Evolutionary conservation across 768 basidiomycete species (phyloP), one percentile per base, ranked within the genome.

Genomic region (Tylopilus intermedius): DNA sequence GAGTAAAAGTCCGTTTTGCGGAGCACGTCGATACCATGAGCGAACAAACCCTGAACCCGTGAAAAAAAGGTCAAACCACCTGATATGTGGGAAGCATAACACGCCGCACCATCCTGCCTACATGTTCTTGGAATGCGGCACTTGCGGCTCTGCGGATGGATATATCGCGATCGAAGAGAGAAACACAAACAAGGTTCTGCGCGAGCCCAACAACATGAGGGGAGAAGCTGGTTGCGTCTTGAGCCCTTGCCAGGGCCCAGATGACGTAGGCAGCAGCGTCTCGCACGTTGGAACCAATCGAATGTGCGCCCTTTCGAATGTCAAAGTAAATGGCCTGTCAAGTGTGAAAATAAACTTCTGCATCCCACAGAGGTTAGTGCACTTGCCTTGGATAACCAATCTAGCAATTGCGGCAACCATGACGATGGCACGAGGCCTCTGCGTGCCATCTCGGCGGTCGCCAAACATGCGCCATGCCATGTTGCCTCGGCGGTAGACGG

Each of bases 91-190:
- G 21, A 49, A 51, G 22, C 40, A 53, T 44, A 39, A 46, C 30
- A 32, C 6, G 26, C 69, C 85, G 68, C 63, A 96, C 95, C 73
- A 88, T 87, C 65, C 96, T 76, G 11, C 96, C 96, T 37, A 97
- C 96, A 63, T 88, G 86, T 72, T 99, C 96, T 70, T 99, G 96
- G 67, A 91, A 98, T 11, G 94, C 91, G 15, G 96, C 96, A 68
- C 95, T 98, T 11, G 94, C 94, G 13, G 96, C 95, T 58, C 96
- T 75, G 24, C 96, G 80, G 50, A 99, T 93, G 56, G 92, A 90
- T 27, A 97, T 83, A 69, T 99, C 96, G 30, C 96, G 81, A 73
- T 99, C 96, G 65, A 83, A 94, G 29, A 92, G 72, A 1, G 95
- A 83, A 24, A 91, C 88, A 22, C 81, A 79, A n/a, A 85, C 82